These are phyloP conservation scores for Pythium aquatile DNA, from an alignment of 352 stramenopile species.

Conservation along the genomic window DNA sequence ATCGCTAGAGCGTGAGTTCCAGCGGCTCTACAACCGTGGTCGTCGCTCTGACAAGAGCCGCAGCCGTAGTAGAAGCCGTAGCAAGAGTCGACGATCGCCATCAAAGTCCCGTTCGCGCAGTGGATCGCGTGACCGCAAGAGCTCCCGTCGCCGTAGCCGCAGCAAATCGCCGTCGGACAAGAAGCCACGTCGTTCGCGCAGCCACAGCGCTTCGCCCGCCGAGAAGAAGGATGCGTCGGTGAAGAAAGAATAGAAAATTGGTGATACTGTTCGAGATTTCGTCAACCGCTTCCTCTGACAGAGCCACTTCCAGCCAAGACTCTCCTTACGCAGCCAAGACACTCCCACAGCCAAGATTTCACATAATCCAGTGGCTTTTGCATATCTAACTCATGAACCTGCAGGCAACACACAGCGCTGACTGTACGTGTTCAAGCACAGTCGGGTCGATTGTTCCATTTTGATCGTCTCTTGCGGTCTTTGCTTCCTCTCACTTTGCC, in stretches of 20 bases:
- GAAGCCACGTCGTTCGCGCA: constrained; percentile 23
- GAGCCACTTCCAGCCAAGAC: not conserved
- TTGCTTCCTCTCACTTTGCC: not conserved
- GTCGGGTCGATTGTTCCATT: not conserved
- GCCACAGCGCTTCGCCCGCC: constrained; percentile 36
- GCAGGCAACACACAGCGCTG: not conserved
- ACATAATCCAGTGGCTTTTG: not conserved
- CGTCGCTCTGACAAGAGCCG: constrained; percentile 48
- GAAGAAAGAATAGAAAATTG: constrained; percentile 22
- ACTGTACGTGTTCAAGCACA: too few species aligned
- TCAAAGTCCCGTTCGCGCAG: constrained; percentile 47
- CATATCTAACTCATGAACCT: not conserved
- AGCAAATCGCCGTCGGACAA: constrained; percentile 31
- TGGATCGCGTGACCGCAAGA: constrained; percentile 38
- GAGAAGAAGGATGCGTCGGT: constrained; percentile 19
- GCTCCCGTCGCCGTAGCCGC: constrained; percentile 37
- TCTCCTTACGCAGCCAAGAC: not conserved
- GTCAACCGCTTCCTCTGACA: not conserved
- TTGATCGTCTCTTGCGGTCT: too few species aligned
- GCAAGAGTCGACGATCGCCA: constrained; percentile 40
- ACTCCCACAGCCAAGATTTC: not conserved
- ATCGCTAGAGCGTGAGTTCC: constrained; percentile 82
- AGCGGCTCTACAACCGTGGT: constrained; percentile 82
- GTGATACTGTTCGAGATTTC: not conserved
- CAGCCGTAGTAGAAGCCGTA: constrained; percentile 42